Conservation (phyloP, 1,284 basidiomycete species). For the Melanopsichium pennsylvanicum region DNA sequence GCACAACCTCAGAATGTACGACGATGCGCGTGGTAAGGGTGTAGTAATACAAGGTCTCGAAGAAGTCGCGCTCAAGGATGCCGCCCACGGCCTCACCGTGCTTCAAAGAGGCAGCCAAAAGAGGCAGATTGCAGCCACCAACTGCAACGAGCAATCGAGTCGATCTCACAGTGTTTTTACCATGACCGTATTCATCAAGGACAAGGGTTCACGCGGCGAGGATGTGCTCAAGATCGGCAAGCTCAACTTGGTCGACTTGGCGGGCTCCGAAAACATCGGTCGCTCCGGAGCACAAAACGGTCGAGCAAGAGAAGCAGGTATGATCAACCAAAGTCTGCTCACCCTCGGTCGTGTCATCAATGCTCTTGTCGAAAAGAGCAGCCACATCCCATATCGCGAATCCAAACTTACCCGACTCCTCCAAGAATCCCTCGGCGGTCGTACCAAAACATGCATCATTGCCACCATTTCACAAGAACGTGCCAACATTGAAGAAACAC, state of each 20-base stretch:
- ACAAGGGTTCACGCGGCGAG: constrained; percentile 76
- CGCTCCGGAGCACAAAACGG: constrained; percentile 94
- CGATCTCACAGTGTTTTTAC: constrained; percentile 99
- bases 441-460: constrained; percentile 97
- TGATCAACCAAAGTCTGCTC: constrained; percentile 97
- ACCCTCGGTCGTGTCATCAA: constrained; percentile 97
- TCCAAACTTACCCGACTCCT: constrained; percentile 92
- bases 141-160: constrained; percentile 96
- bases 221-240: constrained; percentile 93
- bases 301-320: constrained; percentile 93
- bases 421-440: constrained; percentile 98
- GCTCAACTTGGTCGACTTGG: constrained; percentile 94
- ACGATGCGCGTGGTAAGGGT: constrained; percentile 77
- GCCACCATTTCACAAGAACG: constrained; percentile 73
- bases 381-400: constrained; percentile 85
- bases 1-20: constrained; percentile 74
- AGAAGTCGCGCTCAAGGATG: constrained; percentile 83
- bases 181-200: constrained; percentile 91
- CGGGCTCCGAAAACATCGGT: constrained; percentile 97
- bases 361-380: constrained; percentile 87
- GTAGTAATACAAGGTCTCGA: constrained; percentile 94
- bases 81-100: constrained; percentile 82
- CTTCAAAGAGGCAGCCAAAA: constrained; percentile 88
- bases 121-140: constrained; percentile 92
- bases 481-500: constrained; percentile 90